These are phyloP conservation scores for Lepiota brunneoincarnata DNA, from an alignment of 768 basidiomycete genomes.

Conservation along the genomic window DNA sequence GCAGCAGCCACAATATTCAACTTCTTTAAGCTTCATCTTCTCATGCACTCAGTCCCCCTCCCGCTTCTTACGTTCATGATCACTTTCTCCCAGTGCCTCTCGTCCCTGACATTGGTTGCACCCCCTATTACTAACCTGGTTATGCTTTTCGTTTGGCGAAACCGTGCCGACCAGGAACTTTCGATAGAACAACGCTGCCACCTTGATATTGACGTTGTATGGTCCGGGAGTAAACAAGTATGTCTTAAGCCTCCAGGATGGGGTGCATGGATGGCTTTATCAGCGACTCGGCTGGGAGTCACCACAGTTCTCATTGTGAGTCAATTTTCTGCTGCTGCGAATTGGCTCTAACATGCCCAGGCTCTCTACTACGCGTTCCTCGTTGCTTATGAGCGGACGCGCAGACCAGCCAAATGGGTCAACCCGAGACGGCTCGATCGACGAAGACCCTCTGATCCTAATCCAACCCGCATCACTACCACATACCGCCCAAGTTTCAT, in stretches of 20 bases:
- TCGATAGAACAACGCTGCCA: constrained; percentile 45
- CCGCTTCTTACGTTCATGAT: constrained; percentile 27
- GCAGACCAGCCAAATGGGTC: constrained; percentile 18
- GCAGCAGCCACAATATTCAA: constrained; percentile 36
- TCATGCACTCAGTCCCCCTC: constrained; percentile 28
- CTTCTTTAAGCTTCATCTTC: constrained; percentile 34
- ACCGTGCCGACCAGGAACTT: constrained; percentile 32
- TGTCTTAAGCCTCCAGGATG: constrained; percentile 37
- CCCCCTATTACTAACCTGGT: constrained; percentile 56
- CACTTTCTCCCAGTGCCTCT: constrained; percentile 34
- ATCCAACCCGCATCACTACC: not conserved
- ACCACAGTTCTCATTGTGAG: constrained; percentile 55
- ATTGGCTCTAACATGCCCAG: constrained; percentile 2
- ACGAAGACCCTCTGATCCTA: constrained; percentile 10
- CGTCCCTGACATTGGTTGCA: constrained; percentile 45
- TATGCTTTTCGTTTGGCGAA: constrained; percentile 53
- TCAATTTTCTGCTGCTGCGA: constrained; percentile 13
- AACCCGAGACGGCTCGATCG: constrained; percentile 12
- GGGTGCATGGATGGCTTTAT: constrained; percentile 53
- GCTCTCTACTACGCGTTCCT: constrained; percentile 9
- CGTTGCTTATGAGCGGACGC: constrained; percentile 22
- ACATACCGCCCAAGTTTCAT: not conserved
- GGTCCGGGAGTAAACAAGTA: constrained; percentile 41
- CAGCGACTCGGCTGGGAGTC: constrained; percentile 49
- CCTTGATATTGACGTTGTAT: constrained; percentile 66